Percentiles rank a stretch among this genome's conserved stretches.
Conservation (phyloP, 164 flowering plant species). For the Tinospora cordifolia region DNA sequence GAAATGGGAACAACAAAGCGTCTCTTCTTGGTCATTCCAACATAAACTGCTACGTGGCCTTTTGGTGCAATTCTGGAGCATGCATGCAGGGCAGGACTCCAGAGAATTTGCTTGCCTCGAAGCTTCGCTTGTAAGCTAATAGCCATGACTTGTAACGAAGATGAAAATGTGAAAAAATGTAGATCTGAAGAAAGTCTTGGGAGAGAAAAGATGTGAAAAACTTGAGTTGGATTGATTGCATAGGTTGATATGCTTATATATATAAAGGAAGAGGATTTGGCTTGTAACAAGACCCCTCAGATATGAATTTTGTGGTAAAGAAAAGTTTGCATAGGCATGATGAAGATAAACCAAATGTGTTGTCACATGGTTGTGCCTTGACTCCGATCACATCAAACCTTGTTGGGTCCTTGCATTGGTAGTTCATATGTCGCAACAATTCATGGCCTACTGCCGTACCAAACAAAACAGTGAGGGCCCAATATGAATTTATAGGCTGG, state of each 20-base stretch:
- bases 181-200: not conserved
- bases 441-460: not conserved
- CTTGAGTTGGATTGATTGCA: not conserved
- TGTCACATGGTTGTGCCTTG: constrained; percentile 1
- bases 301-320: not conserved
- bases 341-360: not conserved
- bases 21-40: not conserved
- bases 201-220: not conserved
- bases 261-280: not conserved
- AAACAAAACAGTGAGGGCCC: not conserved
- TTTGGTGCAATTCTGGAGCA: not conserved
- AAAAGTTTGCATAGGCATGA: not conserved
- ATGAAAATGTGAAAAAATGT: not conserved
- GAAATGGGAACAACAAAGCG: constrained; percentile 3
- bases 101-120: not conserved
- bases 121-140: not conserved
- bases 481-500: not conserved
- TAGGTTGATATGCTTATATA: not conserved
- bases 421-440: not conserved
- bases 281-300: not conserved
- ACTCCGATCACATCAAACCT: not conserved
- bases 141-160: not conserved
- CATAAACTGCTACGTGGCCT: constrained; percentile 2
- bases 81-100: not conserved
- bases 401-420: constrained; percentile 1